Base-by-base conservation (phyloP, 257 asterid genomes). In the Echium plantagineum region DNA sequence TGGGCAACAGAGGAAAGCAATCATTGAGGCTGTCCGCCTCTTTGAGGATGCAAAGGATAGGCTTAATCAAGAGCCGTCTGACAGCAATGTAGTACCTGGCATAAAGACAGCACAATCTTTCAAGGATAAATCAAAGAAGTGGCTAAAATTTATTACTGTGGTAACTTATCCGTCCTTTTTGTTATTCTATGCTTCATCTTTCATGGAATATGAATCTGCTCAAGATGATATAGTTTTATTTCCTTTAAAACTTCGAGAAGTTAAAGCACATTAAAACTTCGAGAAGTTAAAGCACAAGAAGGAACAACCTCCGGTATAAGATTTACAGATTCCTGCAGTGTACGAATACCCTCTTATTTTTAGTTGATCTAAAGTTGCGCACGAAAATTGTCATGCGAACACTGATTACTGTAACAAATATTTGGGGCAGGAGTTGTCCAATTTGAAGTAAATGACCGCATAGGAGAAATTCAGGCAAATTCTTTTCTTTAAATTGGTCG, bases 1-100 rank as follows among this genome's bases (percentile, higher is more conserved):
- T 69, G 95, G 90, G 57, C 98, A 88, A 76, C 98, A 91, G 83
- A 85, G 96, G 66, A 83, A 78, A 77, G 95, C 96, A 66, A 67
- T 85, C 72, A 83, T 85, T 66, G 98, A 91, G 77, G 94, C 96
- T 69, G 78, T 78, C 38, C 95, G 96, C 63, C 63, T 91, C 59
- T 72, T 80, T 73, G 93, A 86, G 65, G 85, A 82, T 35, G 84
- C 69, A 70, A 88, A 84, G 71, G 80, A 80, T 22, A 64, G 26
- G 65, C 69, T 72, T 63, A 65, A 74, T 69, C 69, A 52, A 18
- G 80, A 69, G 71, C 70, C 66, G 54, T 69, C 74, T 75, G 73
- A 77, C 72, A 65, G 69, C 57, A 63, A 66, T 63, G 85, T 75
- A 55, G 55, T 73, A 60, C 61, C 77, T 46, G 81, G 69, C 18